phyloP scores from a whole-genome alignment of 2,329 filamentous ascomycete species.

The Westerdykella aurantiaca region DNA sequence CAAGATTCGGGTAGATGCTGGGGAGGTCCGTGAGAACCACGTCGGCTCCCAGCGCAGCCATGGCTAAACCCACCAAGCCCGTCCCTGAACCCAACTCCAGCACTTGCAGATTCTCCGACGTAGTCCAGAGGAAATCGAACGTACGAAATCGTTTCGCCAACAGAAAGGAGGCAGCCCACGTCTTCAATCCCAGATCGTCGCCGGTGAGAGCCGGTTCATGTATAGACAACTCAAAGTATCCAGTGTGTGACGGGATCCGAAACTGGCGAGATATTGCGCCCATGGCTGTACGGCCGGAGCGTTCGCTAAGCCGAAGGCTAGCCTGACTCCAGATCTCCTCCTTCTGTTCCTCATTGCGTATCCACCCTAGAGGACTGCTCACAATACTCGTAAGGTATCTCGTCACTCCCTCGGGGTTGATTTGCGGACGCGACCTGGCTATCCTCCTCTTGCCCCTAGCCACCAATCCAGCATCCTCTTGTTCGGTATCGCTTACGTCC shows the following conservation, averaged over 20 bases:
- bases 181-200: slow-evolving; percentile 87
- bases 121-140: slow-evolving; percentile 19
- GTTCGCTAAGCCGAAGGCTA: slow-evolving; percentile 72
- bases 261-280: slow-evolving; percentile 58
- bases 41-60: slow-evolving; percentile 62
- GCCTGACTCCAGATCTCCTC: slow-evolving; percentile 73
- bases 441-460: slow-evolving; percentile 31
- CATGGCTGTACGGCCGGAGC: slow-evolving; percentile 72
- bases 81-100: slow-evolving; percentile 88
- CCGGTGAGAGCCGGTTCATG: slow-evolving; percentile 83
- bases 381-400: slow-evolving; percentile 66
- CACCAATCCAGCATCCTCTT: slow-evolving; percentile 34
- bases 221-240: slow-evolving; percentile 56
- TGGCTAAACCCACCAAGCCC: slow-evolving; percentile 81
- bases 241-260: slow-evolving; percentile 46
- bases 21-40: slow-evolving; percentile 79
- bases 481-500: slow-evolving; percentile 46
- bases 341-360: slow-evolving; percentile 58
- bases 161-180: slow-evolving; percentile 87
- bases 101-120: slow-evolving; percentile 25
- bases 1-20: slow-evolving; percentile 74
- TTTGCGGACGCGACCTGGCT: slow-evolving; percentile 26
- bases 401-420: slow-evolving; percentile 48
- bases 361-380: slow-evolving; percentile 62
- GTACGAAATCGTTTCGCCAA: slow-evolving; percentile 64